A percentile compares a stretch with the other conserved stretches of the same genome.
These are phyloP conservation scores for Metschnikowia arizonensis DNA, from an alignment of 805 yeast genomes.

Conservation along the genomic window DNA sequence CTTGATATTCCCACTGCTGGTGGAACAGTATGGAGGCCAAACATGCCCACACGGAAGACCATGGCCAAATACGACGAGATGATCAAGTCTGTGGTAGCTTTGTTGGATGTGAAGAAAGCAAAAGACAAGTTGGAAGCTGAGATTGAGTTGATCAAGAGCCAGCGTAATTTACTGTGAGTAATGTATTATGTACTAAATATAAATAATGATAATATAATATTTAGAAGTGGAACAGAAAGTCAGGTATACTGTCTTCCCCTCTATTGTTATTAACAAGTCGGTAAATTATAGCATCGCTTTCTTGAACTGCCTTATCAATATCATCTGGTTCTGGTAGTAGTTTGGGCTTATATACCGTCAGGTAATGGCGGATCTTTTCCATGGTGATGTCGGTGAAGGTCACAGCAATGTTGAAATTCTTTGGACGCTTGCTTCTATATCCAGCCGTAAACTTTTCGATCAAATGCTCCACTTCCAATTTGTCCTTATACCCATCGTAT, in stretches of 20 bases:
- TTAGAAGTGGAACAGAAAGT: neutral
- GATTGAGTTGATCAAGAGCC: slow-evolving; percentile 41
- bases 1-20: slow-evolving; percentile 64
- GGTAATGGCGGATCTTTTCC: slow-evolving; percentile 8
- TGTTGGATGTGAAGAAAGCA: slow-evolving; percentile 81
- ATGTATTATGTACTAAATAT: too few relatives aligned
- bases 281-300: neutral
- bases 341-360: slow-evolving; percentile 8
- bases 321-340: slow-evolving; percentile 5
- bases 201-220: too few relatives aligned
- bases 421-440: neutral
- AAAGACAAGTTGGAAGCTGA: slow-evolving; percentile 86
- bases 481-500: slow-evolving; percentile 37
- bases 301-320: slow-evolving; percentile 4
- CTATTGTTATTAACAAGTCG: neutral
- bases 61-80: slow-evolving; percentile 74
- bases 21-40: slow-evolving; percentile 59
- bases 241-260: neutral
- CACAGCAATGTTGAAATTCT: neutral
- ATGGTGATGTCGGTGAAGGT: slow-evolving; percentile 7
- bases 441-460: slow-evolving; percentile 8
- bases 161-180: slow-evolving; percentile 26
- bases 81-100: slow-evolving; percentile 60
- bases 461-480: slow-evolving; percentile 10
- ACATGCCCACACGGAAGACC: slow-evolving; percentile 79